A percentile compares a stretch with the other conserved stretches of the same genome.
These are phyloP conservation scores for Tolypocladium guangdongense DNA, from an alignment of 2,329 filamentous ascomycete genomes.

Conservation along the genomic window DNA sequence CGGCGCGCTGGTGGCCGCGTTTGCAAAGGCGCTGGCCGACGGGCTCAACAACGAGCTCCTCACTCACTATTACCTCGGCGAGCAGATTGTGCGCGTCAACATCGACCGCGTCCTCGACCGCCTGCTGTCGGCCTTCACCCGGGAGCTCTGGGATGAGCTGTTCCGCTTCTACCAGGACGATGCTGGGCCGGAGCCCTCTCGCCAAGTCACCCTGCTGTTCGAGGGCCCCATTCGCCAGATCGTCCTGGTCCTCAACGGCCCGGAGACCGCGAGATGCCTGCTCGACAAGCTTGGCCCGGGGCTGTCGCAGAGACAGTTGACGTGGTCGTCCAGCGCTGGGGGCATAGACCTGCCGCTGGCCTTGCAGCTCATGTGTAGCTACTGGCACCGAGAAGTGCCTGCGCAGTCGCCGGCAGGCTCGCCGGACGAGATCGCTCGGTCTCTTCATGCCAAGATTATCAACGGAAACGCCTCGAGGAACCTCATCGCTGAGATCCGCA, in stretches of 20 bases:
- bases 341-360: slow-evolving; percentile 23
- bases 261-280: slow-evolving; percentile 22
- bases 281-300: slow-evolving; percentile 24
- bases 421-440: slow-evolving; percentile 22
- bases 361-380: slow-evolving; percentile 23
- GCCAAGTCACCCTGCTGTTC: slow-evolving; percentile 22
- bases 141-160: slow-evolving; percentile 24
- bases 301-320: slow-evolving; percentile 17
- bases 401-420: slow-evolving; percentile 20
- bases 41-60: slow-evolving; percentile 24
- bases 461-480: slow-evolving; percentile 16
- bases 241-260: slow-evolving; percentile 24
- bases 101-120: slow-evolving; percentile 25
- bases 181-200: slow-evolving; percentile 13
- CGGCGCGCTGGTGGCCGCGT: slow-evolving; percentile 22
- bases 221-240: slow-evolving; percentile 26
- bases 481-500: slow-evolving; percentile 18
- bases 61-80: slow-evolving; percentile 24
- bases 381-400: slow-evolving; percentile 24
- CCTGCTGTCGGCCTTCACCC: slow-evolving; percentile 20
- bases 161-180: slow-evolving; percentile 20
- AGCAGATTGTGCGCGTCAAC: slow-evolving; percentile 20
- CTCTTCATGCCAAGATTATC: slow-evolving; percentile 17
- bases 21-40: slow-evolving; percentile 22
- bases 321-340: slow-evolving; percentile 20